A percentile compares a stretch with the other conserved stretches of the same genome.
Conservation (phyloP, 805 yeast genomes). For the Tetrapisispora iriomotensis region DNA sequence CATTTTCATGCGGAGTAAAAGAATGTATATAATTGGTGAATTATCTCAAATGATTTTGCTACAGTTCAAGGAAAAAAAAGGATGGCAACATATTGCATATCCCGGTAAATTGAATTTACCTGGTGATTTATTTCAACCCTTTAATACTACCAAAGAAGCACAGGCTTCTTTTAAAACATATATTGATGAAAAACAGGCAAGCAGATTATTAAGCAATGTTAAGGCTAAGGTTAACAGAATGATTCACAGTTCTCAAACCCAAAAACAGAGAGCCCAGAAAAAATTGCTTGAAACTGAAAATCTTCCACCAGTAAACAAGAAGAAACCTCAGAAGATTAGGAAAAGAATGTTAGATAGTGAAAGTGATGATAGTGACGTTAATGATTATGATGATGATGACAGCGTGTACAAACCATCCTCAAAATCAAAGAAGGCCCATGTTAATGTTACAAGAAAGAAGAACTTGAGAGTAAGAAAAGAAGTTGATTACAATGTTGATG, state of each 20-base stretch:
- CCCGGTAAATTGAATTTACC: slow-evolving; percentile 70
- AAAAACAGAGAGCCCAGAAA: slow-evolving; percentile 24
- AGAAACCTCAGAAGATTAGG: slow-evolving; percentile 10
- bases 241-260: slow-evolving; percentile 22
- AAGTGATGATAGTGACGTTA: slow-evolving; percentile 7
- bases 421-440: slow-evolving; percentile 6
- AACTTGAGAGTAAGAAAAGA: slow-evolving; percentile 31
- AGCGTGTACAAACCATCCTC: slow-evolving; percentile 16
- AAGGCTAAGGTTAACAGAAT: slow-evolving; percentile 28
- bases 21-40: slow-evolving; percentile 60
- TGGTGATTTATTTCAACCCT: slow-evolving; percentile 57
- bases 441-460: slow-evolving; percentile 31
- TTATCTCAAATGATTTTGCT: slow-evolving; percentile 57
- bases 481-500: slow-evolving; percentile 30
- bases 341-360: slow-evolving; percentile 1
- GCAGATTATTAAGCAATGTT: slow-evolving; percentile 29
- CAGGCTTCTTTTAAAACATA: slow-evolving; percentile 46
- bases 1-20: slow-evolving; percentile 18
- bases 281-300: slow-evolving; percentile 20
- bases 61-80: slow-evolving; percentile 44
- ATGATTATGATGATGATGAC: slow-evolving; percentile 14
- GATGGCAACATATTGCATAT: slow-evolving; percentile 70
- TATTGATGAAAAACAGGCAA: slow-evolving; percentile 39
- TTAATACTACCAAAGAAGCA: slow-evolving; percentile 48
- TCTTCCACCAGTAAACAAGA: slow-evolving; percentile 5